Percentiles rank a stretch among this genome's conserved stretches.
These are phyloP conservation scores for Isatis lusitanica DNA, from an alignment of 441 rosid species.

Conservation along the genomic window DNA sequence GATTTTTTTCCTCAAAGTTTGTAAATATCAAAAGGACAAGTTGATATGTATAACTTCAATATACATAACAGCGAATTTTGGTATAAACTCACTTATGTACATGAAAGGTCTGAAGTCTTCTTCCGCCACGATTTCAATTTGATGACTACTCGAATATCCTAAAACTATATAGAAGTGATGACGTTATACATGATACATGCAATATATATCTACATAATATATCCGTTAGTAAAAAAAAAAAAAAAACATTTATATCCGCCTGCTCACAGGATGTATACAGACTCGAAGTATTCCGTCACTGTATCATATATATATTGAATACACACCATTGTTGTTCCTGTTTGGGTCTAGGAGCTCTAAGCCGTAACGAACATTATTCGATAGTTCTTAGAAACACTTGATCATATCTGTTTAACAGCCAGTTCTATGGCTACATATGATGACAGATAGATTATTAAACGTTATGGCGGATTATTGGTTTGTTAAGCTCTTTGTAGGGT, in stretches of 20 bases:
- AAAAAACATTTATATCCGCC: too few relatives aligned
- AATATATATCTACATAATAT: too few relatives aligned
- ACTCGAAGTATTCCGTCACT: too few relatives aligned
- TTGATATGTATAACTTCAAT: conserved; percentile 23
- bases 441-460: not conserved
- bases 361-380: too few relatives aligned
- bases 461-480: not conserved
- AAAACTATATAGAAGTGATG: not conserved
- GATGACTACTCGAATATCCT: conserved; percentile 22
- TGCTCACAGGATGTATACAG: too few relatives aligned
- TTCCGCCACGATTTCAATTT: conserved; percentile 12
- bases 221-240: too few relatives aligned
- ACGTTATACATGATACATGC: not conserved
- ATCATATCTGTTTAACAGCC: too few relatives aligned
- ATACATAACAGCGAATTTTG: conserved; percentile 29
- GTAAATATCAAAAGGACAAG: conserved; percentile 19
- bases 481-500: not conserved
- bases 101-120: conserved; percentile 30
- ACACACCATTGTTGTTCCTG: too few relatives aligned
- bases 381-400: too few relatives aligned
- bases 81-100: conserved; percentile 32
- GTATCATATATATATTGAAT: too few relatives aligned
- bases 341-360: too few relatives aligned
- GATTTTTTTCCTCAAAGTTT: not conserved
- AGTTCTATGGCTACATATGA: too few relatives aligned